These are phyloP conservation scores for Bassia scoparia DNA, from an alignment of 148 eudicot species.

Conservation along the genomic window DNA sequence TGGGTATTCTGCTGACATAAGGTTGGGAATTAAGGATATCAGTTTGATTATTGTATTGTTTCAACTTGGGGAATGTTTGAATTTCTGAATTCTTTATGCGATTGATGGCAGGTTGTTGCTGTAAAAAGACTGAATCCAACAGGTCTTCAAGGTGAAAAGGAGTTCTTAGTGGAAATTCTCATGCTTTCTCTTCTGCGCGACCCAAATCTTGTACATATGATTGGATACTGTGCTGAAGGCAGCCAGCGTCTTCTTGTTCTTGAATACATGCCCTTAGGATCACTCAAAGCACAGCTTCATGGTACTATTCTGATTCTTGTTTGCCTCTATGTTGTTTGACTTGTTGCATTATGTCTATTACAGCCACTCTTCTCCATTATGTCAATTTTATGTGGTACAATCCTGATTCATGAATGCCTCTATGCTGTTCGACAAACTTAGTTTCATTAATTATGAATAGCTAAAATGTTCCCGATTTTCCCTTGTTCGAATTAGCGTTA, in stretches of 20 bases:
- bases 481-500: no score
- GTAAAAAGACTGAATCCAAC: slow-evolving; percentile 51
- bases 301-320: slow-evolving; percentile 22
- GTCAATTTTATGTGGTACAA: no score
- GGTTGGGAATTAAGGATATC: no score
- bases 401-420: no score
- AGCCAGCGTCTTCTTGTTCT: slow-evolving; percentile 39
- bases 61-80: no score
- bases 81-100: no score
- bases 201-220: slow-evolving; percentile 57
- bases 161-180: slow-evolving; percentile 59
- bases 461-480: no score
- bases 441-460: neutral
- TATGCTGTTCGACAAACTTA: no score
- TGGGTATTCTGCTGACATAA: no score
- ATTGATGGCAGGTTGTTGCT: slow-evolving; percentile 45
- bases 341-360: neutral
- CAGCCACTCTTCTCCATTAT: no score
- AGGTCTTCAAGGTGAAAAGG: slow-evolving; percentile 65
- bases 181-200: slow-evolving; percentile 61
- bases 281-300: slow-evolving; percentile 36
- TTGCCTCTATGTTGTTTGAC: neutral
- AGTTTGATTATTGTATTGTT: no score
- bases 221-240: slow-evolving; percentile 70
- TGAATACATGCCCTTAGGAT: slow-evolving; percentile 35